phyloP scores from a whole-genome alignment of 78 protist genomes.

The Anaeramoeba ignava region DNA sequence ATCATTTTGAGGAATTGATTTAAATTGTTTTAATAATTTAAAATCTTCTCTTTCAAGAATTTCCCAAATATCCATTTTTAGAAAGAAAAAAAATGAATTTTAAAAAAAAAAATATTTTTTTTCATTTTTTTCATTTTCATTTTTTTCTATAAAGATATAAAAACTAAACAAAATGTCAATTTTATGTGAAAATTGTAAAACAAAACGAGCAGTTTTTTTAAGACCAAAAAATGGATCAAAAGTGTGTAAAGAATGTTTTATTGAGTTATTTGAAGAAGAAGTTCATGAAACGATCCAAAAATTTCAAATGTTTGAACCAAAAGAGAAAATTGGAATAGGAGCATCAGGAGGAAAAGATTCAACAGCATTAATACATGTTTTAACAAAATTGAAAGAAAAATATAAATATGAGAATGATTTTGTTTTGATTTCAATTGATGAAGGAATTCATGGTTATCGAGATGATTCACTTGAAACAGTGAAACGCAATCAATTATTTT shows the following conservation, averaged over 20 bases:
- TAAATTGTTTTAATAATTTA: no score
- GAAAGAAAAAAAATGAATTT: no score
- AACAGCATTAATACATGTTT: conserved; percentile 62
- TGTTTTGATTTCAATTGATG: conserved; percentile 71
- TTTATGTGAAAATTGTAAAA: neutral
- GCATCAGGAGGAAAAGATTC: conserved; percentile 90
- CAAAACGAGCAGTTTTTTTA: neutral
- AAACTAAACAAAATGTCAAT: no score
- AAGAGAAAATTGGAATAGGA: conserved; percentile 68
- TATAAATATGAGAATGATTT: conserved; percentile 66
- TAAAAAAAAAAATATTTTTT: no score
- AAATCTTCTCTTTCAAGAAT: no score
- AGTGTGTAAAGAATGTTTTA: conserved; percentile 73
- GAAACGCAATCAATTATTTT: conserved; percentile 43
- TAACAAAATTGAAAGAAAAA: conserved; percentile 42
- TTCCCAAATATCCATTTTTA: no score
- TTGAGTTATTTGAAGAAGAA: conserved; percentile 57
- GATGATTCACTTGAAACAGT: conserved; percentile 83
- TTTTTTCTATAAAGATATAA: no score
- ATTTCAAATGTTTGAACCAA: conserved; percentile 39
- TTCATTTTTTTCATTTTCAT: no score
- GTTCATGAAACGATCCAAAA: conserved; percentile 62
- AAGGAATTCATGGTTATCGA: conserved; percentile 87
- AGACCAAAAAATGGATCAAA: neutral
- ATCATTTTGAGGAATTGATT: no score